Base-by-base conservation (phyloP, 306 rosid species). In the Quercus rubra region DNA sequence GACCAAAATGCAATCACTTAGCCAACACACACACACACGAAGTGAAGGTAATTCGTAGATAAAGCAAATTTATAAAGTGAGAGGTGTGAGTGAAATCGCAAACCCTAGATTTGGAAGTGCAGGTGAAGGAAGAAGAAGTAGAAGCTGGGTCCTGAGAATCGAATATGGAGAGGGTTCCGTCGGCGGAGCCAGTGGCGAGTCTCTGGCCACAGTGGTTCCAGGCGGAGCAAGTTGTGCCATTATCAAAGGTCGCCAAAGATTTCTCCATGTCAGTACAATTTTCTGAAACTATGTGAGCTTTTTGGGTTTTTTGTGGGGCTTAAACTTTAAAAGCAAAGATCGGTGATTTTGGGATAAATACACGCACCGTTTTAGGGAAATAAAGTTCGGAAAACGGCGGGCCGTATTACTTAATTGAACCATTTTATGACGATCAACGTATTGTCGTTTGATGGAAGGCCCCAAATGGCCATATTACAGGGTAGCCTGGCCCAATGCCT, bases 151-250 rank as follows among this genome's bases (percentile, higher is more conserved):
- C 75, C 25, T 63, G 78, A 28, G 89, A 79, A 84, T 93, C 94
- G 88, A 93, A 95, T 82, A 95, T 79, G 30, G 90, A 74, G 73
- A 95, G 87, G 0, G 88, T 84, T 69, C 97, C 99, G 28, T 88
- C 92, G 18, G 62, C 23, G 74, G 97, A 90, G 75, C 86, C 99
- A 31, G 91, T 67, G 84, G 94, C 97, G 25, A 95, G 89, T 82
- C 96, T 83, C 27, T 4, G 80, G 38, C 83, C 85, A 73, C 83
- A 84, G 86, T 85, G 83, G 82, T 91, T 95, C 98, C 99, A 93
- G 2, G 94, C 87, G 0, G 97, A 88, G 88, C 96, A 95, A 18
- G 77, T 71, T 3, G 97, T 87, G 58, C 92, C 94, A 71, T 81
- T 72, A 1, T 90, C 93, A 19, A 93, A 89, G 20, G 30, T 87